A percentile compares a stretch with the other conserved stretches of the same genome.
phyloP scores from a whole-genome alignment of 148 eudicot species.

The Agrostemma githago region DNA sequence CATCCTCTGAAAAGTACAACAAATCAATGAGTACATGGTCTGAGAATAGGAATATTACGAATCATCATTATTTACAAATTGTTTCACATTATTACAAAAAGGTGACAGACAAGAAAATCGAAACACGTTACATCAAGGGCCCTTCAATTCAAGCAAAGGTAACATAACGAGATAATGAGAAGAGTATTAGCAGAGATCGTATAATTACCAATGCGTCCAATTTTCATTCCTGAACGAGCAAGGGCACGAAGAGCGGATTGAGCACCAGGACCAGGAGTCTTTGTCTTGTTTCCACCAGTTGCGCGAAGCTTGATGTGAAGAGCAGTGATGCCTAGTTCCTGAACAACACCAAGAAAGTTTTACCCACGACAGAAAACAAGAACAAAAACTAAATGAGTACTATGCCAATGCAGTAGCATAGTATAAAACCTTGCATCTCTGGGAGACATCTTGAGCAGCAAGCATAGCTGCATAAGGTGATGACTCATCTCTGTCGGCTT shows the following conservation, averaged over 20 bases:
- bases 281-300: constrained; percentile 79
- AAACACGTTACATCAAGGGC: background rate
- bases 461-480: constrained; percentile 93
- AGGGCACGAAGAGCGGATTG: constrained; percentile 80
- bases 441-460: constrained; percentile 75
- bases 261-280: constrained; percentile 90
- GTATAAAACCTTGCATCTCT: constrained; percentile 45
- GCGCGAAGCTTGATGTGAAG: constrained; percentile 82
- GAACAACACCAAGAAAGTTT: constrained; percentile 19
- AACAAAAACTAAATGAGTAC: too few relatives aligned
- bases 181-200: background rate
- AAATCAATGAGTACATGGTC: background rate
- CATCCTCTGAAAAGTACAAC: constrained; percentile 1
- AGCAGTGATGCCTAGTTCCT: constrained; percentile 77
- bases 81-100: too few relatives aligned
- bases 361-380: background rate
- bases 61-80: background rate
- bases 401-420: background rate
- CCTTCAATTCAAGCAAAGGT: background rate
- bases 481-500: constrained; percentile 80
- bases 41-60: background rate
- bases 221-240: constrained; percentile 83
- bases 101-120: too few relatives aligned
- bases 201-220: constrained; percentile 71
- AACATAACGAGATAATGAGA: background rate